Evolutionary conservation across 2,329 filamentous ascomycete species (phyloP).

Genomic region (Aspergillus fructus): DNA sequence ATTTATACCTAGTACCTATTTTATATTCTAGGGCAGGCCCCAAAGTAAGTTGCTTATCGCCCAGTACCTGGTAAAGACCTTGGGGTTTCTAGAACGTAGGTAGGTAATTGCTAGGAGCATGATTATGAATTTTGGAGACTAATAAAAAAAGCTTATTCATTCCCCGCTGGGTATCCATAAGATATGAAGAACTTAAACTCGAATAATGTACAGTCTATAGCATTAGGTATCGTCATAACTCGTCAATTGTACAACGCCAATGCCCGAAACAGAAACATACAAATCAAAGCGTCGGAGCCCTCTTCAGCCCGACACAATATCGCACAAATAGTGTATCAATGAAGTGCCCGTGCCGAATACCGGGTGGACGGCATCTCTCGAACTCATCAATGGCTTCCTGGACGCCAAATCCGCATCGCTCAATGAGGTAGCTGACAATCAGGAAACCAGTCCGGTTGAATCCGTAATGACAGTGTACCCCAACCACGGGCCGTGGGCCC

Average conservation of each 20-base stretch:
- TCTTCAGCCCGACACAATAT: slow-evolving; percentile 60
- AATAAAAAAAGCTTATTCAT: too few species aligned
- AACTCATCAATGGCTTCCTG: slow-evolving; percentile 80
- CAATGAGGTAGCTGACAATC: slow-evolving; percentile 85
- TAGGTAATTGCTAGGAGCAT: too few species aligned
- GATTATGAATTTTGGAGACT: too few species aligned
- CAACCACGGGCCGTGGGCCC: slow-evolving; percentile 56
- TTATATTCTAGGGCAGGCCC: too few species aligned
- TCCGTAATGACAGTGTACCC: slow-evolving; percentile 92
- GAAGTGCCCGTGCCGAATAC: slow-evolving; percentile 88
- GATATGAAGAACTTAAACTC: background rate
- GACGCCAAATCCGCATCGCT: slow-evolving; percentile 69
- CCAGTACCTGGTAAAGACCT: too few species aligned
- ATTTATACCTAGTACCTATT: too few species aligned
- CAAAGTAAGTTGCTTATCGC: too few species aligned
- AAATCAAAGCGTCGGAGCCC: slow-evolving; percentile 38
- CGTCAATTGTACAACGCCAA: slow-evolving; percentile 18
- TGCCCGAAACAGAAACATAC: slow-evolving; percentile 12
- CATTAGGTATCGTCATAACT: slow-evolving; percentile 22
- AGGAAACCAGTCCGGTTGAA: slow-evolving; percentile 95
- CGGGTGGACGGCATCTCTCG: slow-evolving; percentile 68
- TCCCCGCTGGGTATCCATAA: background rate
- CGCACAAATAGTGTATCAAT: slow-evolving; percentile 78
- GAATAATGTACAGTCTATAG: slow-evolving; percentile 22
- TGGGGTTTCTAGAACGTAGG: too few species aligned